Conservation (phyloP, 2,329 filamentous ascomycete species). For the Plectosphaerella plurivora region DNA sequence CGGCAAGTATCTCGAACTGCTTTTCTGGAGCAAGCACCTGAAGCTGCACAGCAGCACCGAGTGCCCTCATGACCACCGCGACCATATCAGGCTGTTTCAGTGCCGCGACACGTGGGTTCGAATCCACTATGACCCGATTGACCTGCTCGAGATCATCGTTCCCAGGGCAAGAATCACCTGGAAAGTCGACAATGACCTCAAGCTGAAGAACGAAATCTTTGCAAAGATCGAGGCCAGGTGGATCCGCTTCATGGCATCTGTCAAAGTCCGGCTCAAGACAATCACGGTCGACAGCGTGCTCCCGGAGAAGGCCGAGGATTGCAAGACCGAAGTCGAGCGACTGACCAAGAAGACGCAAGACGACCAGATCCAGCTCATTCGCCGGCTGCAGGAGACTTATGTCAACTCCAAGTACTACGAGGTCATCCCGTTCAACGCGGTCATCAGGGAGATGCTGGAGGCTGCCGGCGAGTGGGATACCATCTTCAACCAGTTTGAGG, state of each 20-base stretch:
- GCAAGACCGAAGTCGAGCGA: constrained; percentile 74
- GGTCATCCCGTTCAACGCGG: constrained; percentile 86
- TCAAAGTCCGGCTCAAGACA: constrained; percentile 75
- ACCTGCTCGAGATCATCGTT: constrained; percentile 90
- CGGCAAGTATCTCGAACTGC: constrained; percentile 95
- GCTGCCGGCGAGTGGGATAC: constrained; percentile 92
- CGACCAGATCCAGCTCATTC: constrained; percentile 70
- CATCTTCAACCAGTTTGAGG: constrained; percentile 84
- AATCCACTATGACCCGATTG: constrained; percentile 89
- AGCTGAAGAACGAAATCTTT: constrained; percentile 89
- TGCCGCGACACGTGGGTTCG: constrained; percentile 80
- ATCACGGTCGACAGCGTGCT: constrained; percentile 91
- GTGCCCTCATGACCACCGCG: constrained; percentile 85
- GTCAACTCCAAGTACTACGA: constrained; percentile 95
- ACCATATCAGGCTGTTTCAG: constrained; percentile 91
- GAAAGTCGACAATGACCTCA: constrained; percentile 94
- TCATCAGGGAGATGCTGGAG: constrained; percentile 85
- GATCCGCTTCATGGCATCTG: constrained; percentile 81
- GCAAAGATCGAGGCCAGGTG: constrained; percentile 75
- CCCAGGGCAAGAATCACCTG: constrained; percentile 87
- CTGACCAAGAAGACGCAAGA: constrained; percentile 77
- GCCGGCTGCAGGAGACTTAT: constrained; percentile 83
- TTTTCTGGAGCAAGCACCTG: constrained; percentile 88
- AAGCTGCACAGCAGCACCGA: constrained; percentile 64
- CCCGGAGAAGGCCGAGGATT: constrained; percentile 79